phyloP scores from a whole-genome alignment of 1,139 yeast genomes.

The Meyerozyma smithsonii region DNA sequence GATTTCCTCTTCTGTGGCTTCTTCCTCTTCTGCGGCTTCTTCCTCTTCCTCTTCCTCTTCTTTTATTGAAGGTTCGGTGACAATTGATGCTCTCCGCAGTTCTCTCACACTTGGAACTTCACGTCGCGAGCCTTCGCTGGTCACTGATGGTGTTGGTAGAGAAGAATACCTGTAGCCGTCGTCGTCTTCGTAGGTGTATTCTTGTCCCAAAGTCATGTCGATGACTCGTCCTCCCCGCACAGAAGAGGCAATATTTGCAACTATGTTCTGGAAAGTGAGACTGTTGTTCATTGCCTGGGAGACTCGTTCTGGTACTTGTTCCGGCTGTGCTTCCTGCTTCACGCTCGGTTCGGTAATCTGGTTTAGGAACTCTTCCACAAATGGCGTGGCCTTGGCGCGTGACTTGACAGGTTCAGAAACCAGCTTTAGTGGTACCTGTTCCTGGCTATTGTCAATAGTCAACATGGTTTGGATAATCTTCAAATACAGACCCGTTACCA shows the following conservation, averaged over 20 bases:
- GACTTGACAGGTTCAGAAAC: not conserved
- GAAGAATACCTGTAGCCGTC: constrained; percentile 8
- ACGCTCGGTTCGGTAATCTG: not conserved
- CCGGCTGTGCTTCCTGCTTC: not conserved
- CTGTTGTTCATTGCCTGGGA: not conserved
- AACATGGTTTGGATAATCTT: constrained; percentile 7
- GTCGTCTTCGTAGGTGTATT: constrained; percentile 8
- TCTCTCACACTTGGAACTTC: constrained; percentile 1
- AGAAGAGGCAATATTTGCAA: not conserved
- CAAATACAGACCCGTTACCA: constrained; percentile 15
- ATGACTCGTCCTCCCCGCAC: not conserved
- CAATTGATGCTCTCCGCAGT: constrained; percentile 6
- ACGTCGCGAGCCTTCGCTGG: no score
- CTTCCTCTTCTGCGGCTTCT: constrained; percentile 5
- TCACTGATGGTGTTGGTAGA: not conserved
- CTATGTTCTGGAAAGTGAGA: not conserved
- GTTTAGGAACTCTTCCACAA: not conserved
- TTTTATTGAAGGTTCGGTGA: constrained; percentile 6
- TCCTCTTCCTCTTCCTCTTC: constrained; percentile 5
- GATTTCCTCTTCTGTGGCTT: constrained; percentile 4
- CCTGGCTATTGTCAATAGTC: constrained; percentile 3
- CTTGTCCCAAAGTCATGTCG: constrained; percentile 3
- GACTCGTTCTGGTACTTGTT: not conserved
- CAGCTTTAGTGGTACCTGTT: constrained; percentile 5
- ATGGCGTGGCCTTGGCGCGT: not conserved